These are phyloP conservation scores for Blastocystis sp. DNA, from an alignment of 352 stramenopile species.

Conservation along the genomic window DNA sequence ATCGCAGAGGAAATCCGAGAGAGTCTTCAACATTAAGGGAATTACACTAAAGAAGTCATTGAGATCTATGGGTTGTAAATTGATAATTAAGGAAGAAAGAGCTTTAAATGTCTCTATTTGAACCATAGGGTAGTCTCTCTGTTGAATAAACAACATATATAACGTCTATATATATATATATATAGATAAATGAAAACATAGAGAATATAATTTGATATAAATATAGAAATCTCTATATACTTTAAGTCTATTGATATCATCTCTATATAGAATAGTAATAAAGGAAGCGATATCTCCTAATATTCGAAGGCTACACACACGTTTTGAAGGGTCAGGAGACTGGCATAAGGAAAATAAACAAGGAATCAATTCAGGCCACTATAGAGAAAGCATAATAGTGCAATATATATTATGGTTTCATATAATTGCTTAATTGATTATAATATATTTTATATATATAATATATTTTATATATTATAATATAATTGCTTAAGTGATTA, in stretches of 20 bases:
- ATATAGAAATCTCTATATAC: too few species aligned
- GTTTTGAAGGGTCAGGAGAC: conserved; percentile 22
- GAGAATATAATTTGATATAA: too few species aligned
- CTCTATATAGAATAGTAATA: conserved; percentile 2
- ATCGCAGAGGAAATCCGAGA: conserved; percentile 29
- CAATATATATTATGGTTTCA: too few species aligned
- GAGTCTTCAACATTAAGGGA: conserved; percentile 21
- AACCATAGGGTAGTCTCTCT: conserved; percentile 31
- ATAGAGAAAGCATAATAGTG: too few species aligned
- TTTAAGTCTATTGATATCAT: conserved; percentile 31
- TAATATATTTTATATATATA: too few species aligned
- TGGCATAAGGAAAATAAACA: conserved; percentile 22
- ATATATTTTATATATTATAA: too few species aligned
- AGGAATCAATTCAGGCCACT: conserved; percentile 32
- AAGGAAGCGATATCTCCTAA: conserved; percentile 19
- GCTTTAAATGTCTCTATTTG: conserved; percentile 27
- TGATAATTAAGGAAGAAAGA: conserved; percentile 7
- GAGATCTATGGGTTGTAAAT: conserved; percentile 19
- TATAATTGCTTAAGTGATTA: too few species aligned
- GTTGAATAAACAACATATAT: conserved; percentile 12
- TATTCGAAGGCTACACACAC: conserved; percentile 12
- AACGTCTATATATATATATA: conserved; percentile 14
- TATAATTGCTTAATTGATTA: not conserved
- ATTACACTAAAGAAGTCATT: conserved; percentile 28
- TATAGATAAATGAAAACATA: too few species aligned